A percentile compares a stretch with the other conserved stretches of the same genome.
Conservation (phyloP, 129 eudicot genomes). For the Gnaphalium uliginosum region DNA sequence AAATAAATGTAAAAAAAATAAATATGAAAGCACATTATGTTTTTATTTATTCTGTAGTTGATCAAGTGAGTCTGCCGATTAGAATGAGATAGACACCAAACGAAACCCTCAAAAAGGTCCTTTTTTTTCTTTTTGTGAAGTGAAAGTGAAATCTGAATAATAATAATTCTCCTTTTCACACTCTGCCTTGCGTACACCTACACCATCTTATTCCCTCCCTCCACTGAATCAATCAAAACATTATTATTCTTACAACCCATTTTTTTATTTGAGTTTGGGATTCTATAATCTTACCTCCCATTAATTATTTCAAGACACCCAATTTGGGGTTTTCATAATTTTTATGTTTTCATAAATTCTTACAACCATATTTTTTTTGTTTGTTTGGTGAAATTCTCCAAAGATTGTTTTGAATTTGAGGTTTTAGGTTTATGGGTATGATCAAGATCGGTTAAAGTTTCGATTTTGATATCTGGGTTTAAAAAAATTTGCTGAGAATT, state of each 20-base stretch:
- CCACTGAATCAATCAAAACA: constrained; percentile 23
- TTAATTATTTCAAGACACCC: constrained; percentile 12
- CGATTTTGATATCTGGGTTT: constrained; percentile 15
- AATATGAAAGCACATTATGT: not conserved
- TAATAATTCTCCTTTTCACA: constrained; percentile 36
- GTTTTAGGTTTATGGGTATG: constrained; percentile 29
- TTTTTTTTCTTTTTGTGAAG: not conserved
- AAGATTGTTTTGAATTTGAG: constrained; percentile 1
- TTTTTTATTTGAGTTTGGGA: not conserved
- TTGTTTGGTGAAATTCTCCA: not conserved
- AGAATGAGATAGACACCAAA: constrained; percentile 27
- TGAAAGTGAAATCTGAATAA: constrained; percentile 18
- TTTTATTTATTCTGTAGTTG: constrained; percentile 17
- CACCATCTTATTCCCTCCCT: constrained; percentile 21
- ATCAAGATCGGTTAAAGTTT: constrained; percentile 15
- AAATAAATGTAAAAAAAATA: not conserved
- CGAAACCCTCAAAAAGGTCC: not conserved
- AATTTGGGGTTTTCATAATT: not conserved
- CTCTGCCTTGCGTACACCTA: constrained; percentile 37
- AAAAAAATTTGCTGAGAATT: not conserved
- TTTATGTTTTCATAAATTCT: constrained; percentile 5
- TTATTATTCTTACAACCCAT: constrained; percentile 5
- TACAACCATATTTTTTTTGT: no score
- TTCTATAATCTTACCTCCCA: not conserved
- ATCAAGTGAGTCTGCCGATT: constrained; percentile 19